These are phyloP conservation scores for Aspergillus campestris DNA, from an alignment of 495 filamentous ascomycete species.

Conservation along the genomic window DNA sequence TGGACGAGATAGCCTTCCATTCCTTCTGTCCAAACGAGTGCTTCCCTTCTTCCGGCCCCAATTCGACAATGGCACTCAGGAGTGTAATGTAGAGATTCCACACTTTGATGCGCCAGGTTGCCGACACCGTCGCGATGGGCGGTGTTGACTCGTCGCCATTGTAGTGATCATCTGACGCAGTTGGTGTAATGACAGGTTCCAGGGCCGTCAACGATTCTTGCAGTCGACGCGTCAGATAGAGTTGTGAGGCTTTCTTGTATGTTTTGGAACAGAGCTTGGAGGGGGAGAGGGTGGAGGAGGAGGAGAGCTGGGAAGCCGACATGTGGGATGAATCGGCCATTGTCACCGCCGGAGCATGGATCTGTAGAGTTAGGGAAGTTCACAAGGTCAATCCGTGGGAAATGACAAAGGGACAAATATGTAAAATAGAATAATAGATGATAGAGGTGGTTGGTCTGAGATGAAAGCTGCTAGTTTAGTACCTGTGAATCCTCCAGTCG, in stretches of 20 bases:
- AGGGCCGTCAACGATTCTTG: conserved; percentile 79
- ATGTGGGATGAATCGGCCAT: conserved; percentile 26
- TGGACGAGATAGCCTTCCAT: conserved; percentile 71
- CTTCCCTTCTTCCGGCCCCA: conserved; percentile 86
- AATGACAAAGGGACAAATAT: not conserved
- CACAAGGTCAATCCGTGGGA: not conserved
- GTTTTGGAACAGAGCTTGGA: conserved; percentile 55
- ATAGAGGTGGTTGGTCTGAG: conserved; percentile 4
- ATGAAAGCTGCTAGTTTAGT: conserved; percentile 1
- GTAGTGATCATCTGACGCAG: conserved; percentile 25
- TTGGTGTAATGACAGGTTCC: conserved; percentile 60
- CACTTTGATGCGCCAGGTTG: conserved; percentile 78
- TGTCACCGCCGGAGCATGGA: conserved; percentile 14
- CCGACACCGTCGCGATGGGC: conserved; percentile 63
- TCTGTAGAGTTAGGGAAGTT: not conserved
- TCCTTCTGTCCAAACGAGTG: conserved; percentile 71
- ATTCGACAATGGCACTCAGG: conserved; percentile 79
- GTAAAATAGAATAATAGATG: not conserved
- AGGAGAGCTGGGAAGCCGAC: conserved; percentile 36
- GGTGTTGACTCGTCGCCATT: conserved; percentile 33
- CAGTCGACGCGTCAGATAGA: conserved; percentile 87
- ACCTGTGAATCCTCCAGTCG: not conserved
- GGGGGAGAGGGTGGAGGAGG: conserved; percentile 42
- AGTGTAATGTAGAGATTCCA: conserved; percentile 96
- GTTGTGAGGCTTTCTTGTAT: conserved; percentile 81